A percentile compares a stretch with the other conserved stretches of the same genome.
These are phyloP conservation scores for Hemisphaericaspora xylanilytica DNA, from an alignment of 1,139 yeast species.

Conservation along the genomic window DNA sequence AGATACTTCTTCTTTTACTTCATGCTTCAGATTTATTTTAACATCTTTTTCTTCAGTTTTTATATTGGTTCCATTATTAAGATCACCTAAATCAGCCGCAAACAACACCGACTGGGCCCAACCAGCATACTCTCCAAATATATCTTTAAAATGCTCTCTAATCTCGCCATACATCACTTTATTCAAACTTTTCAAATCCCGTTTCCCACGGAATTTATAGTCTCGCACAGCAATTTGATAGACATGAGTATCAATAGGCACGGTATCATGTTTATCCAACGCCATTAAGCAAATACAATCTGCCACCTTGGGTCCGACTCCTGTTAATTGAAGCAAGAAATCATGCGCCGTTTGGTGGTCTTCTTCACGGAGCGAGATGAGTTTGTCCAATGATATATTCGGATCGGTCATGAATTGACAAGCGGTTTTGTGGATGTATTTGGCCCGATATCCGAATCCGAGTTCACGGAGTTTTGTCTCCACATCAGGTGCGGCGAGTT, in stretches of 20 bases:
- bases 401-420: constrained; percentile 38
- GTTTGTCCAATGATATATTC: constrained; percentile 28
- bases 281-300: constrained; percentile 92
- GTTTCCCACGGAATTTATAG: constrained; percentile 57
- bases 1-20: neutral
- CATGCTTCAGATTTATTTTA: neutral
- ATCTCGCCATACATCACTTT: constrained; percentile 62
- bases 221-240: constrained; percentile 86
- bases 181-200: constrained; percentile 48
- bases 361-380: constrained; percentile 37
- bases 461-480: constrained; percentile 50
- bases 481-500: constrained; percentile 35
- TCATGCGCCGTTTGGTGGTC: constrained; percentile 61
- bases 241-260: constrained; percentile 97
- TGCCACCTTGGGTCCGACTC: constrained; percentile 98
- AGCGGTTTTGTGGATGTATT: constrained; percentile 81
- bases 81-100: constrained; percentile 72
- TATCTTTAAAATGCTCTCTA: constrained; percentile 55
- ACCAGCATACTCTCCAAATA: constrained; percentile 93
- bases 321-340: constrained; percentile 64
- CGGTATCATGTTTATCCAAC: constrained; percentile 79
- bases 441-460: constrained; percentile 93
- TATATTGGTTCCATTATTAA: constrained; percentile 49
- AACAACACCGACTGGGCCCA: constrained; percentile 97
- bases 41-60: constrained; percentile 2